Evolutionary conservation across 768 basidiomycete genomes (phyloP).

Genomic region (Austroboletus eburneus): DNA sequence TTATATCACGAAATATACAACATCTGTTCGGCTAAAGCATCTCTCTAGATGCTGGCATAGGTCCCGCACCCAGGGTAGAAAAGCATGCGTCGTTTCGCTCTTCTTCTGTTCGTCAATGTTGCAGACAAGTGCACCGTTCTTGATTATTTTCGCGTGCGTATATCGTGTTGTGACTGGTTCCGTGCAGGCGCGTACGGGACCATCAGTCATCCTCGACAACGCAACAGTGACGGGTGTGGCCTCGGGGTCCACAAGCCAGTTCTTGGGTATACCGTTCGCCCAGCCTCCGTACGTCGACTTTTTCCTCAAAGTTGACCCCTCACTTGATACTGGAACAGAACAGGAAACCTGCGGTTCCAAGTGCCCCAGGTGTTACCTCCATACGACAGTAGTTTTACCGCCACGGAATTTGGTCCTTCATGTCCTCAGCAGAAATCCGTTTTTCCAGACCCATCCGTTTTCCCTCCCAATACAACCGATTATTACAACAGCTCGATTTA

Average conservation of each 20-base stretch:
- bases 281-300: neutral
- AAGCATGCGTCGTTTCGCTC: too few species aligned
- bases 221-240: neutral
- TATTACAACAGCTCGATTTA: slow-evolving; percentile 27
- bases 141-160: neutral
- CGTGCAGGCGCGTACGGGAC: neutral
- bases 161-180: neutral
- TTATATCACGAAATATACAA: too few species aligned
- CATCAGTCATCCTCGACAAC: neutral
- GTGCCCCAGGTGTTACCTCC: neutral
- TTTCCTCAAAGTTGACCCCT: neutral
- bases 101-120: too few species aligned
- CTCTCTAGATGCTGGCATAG: too few species aligned
- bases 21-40: too few species aligned
- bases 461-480: slow-evolving; percentile 16
- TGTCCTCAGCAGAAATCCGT: slow-evolving; percentile 5
- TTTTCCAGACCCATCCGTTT: slow-evolving; percentile 8
- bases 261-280: neutral
- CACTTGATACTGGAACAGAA: neutral
- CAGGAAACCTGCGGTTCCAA: neutral
- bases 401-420: neutral
- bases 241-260: neutral
- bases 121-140: neutral
- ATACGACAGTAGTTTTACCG: neutral
- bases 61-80: too few species aligned